Evolutionary conservation across 257 asterid genomes (phyloP).

Genomic region (Gentiana macrophylla): DNA sequence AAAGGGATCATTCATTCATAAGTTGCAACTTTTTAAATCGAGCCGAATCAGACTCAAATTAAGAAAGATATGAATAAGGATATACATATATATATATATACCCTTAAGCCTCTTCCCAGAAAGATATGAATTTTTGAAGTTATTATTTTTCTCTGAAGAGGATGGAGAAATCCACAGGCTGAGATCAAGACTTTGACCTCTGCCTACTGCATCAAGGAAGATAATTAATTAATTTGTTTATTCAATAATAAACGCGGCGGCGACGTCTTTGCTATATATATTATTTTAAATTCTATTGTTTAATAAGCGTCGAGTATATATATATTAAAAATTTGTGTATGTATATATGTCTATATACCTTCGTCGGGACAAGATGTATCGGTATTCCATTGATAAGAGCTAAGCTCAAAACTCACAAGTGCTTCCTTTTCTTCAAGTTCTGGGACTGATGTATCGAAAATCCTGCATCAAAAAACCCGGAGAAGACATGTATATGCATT

Average conservation of each 20-base stretch:
- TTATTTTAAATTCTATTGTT: too few relatives aligned
- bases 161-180: constrained; percentile 74
- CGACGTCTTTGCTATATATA: too few relatives aligned
- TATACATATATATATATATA: not conserved
- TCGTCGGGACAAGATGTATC: too few relatives aligned
- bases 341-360: too few relatives aligned
- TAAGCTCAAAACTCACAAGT: constrained; percentile 45
- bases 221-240: not conserved
- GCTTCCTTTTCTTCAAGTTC: constrained; percentile 54
- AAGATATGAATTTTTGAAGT: too few relatives aligned
- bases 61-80: too few relatives aligned
- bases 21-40: too few relatives aligned
- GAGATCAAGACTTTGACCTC: constrained; percentile 61
- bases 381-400: not conserved
- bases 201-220: constrained; percentile 27
- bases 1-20: too few relatives aligned
- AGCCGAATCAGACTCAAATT: too few relatives aligned
- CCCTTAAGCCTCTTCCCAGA: constrained; percentile 47
- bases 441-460: constrained; percentile 58
- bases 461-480: constrained; percentile 30
- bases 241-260: not conserved
- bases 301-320: too few relatives aligned
- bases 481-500: too few relatives aligned
- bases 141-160: constrained; percentile 20
- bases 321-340: not conserved